phyloP scores from a whole-genome alignment of 192 early-diverging fungal species.

The Entomortierella beljakovae region DNA sequence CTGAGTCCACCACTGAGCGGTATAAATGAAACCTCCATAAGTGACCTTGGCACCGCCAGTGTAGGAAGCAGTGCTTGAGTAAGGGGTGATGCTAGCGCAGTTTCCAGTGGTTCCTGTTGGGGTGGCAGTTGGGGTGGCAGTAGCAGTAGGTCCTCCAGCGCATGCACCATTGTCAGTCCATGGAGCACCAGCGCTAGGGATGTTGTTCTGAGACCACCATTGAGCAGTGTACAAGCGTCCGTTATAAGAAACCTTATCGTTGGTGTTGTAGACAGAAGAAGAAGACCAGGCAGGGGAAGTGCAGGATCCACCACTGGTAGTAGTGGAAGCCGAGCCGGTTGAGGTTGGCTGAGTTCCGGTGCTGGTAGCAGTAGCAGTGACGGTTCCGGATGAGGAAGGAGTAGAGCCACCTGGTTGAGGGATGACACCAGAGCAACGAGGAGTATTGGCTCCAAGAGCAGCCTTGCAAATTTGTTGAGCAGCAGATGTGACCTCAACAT shows the following conservation, averaged over 20 bases:
- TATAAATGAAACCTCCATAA: conserved; percentile 48
- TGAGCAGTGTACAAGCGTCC: conserved; percentile 60
- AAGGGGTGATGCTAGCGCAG: conserved; percentile 45
- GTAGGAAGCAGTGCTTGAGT: conserved; percentile 42
- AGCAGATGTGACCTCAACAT: conserved; percentile 34
- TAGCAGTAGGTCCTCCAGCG: not conserved
- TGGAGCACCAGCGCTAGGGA: conserved; percentile 39
- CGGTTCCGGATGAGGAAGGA: conserved; percentile 22
- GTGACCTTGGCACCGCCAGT: conserved; percentile 51
- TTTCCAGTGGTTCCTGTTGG: conserved; percentile 18
- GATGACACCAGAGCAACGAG: conserved; percentile 48
- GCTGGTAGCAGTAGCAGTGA: conserved; percentile 43
- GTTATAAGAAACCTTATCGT: conserved; percentile 58
- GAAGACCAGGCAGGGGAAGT: conserved; percentile 44
- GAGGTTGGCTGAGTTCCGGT: conserved; percentile 42
- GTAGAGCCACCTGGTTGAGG: conserved; percentile 21
- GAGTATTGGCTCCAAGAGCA: conserved; percentile 39
- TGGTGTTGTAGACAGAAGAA: conserved; percentile 42
- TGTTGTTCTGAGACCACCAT: conserved; percentile 57
- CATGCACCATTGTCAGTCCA: conserved; percentile 46
- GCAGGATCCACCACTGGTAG: conserved; percentile 35
- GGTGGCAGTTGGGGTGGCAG: conserved; percentile 19
- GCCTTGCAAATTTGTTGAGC: conserved; percentile 54
- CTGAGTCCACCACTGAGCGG: conserved; percentile 59
- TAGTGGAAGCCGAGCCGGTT: conserved; percentile 14